Conservation (phyloP, 306 rosid genomes). For the Vicia sativa region DNA sequence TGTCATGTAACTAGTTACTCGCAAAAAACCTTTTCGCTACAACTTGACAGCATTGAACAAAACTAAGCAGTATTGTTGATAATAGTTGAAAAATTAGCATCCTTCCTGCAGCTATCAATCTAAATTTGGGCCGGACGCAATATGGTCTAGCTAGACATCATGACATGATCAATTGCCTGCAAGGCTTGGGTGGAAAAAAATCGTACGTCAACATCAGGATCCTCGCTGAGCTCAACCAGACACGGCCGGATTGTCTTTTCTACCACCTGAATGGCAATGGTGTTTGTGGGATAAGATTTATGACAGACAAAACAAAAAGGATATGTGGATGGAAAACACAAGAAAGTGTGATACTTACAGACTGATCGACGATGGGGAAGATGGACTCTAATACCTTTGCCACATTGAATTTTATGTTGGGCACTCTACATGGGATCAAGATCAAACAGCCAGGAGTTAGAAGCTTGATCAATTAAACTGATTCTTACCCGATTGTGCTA, state of each 20-base stretch:
- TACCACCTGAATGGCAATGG: constrained; percentile 65
- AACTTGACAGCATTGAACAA: constrained; percentile 32
- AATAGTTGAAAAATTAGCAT: constrained; percentile 32
- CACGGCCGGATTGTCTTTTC: constrained; percentile 86
- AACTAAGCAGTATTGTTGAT: constrained; percentile 31
- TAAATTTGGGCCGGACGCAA: constrained; percentile 27
- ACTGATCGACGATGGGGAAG: constrained; percentile 87
- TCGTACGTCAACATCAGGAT: constrained; percentile 95
- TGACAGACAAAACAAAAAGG: background rate
- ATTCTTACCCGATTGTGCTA: background rate
- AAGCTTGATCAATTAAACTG: constrained; percentile 32
- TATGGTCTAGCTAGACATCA: constrained; percentile 78
- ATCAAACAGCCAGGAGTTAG: constrained; percentile 39
- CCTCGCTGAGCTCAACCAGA: constrained; percentile 89
- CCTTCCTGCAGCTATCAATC: constrained; percentile 32
- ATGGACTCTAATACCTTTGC: constrained; percentile 92
- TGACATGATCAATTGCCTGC: constrained; percentile 79
- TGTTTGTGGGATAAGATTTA: constrained; percentile 23
- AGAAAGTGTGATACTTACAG: constrained; percentile 59
- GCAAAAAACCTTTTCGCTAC: constrained; percentile 36
- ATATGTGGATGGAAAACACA: constrained; percentile 13
- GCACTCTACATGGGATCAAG: constrained; percentile 59
- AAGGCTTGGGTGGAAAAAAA: constrained; percentile 87
- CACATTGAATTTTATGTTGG: constrained; percentile 93
- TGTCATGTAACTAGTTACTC: constrained; percentile 33